These are phyloP conservation scores for Lactarius evosmus DNA, from an alignment of 768 basidiomycete species.

Conservation along the genomic window DNA sequence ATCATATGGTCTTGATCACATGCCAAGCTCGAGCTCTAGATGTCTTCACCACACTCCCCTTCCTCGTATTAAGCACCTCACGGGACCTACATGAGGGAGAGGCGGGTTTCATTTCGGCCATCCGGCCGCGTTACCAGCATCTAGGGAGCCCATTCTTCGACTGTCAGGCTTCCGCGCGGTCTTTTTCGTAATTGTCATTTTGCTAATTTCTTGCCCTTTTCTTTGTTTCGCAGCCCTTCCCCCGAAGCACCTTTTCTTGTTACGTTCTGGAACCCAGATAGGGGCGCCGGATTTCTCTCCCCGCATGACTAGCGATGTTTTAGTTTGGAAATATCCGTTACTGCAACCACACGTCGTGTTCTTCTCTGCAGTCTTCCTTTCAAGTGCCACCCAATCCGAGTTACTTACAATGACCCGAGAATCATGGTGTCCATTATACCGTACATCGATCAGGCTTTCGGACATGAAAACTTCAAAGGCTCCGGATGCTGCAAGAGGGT, in stretches of 20 bases:
- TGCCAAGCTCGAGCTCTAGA: slow-evolving; percentile 16
- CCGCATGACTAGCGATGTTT: slow-evolving; percentile 8
- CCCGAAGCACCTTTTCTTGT: background rate
- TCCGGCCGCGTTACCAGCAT: slow-evolving; percentile 25
- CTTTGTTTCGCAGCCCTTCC: background rate
- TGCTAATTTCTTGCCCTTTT: background rate
- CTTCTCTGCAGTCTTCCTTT: background rate
- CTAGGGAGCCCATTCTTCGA: background rate
- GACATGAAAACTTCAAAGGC: slow-evolving; percentile 16
- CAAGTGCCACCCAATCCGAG: background rate
- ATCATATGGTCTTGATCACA: slow-evolving; percentile 25
- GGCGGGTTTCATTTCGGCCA: slow-evolving; percentile 14
- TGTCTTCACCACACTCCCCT: slow-evolving; percentile 6
- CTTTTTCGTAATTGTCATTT: slow-evolving; percentile 17
- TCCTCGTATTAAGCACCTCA: slow-evolving; percentile 16
- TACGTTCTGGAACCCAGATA: slow-evolving; percentile 12
- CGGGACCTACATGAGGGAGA: slow-evolving; percentile 23
- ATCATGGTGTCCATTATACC: slow-evolving; percentile 8
- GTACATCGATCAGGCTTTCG: slow-evolving; percentile 18
- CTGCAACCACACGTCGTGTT: background rate
- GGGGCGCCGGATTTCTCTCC: slow-evolving; percentile 3
- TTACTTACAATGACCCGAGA: background rate
- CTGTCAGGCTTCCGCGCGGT: slow-evolving; percentile 7
- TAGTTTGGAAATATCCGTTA: background rate
- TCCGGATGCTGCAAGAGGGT: slow-evolving; percentile 10